Evolutionary conservation across 345 rosid genomes (phyloP).

Genomic region (Euphorbia lathyris): DNA sequence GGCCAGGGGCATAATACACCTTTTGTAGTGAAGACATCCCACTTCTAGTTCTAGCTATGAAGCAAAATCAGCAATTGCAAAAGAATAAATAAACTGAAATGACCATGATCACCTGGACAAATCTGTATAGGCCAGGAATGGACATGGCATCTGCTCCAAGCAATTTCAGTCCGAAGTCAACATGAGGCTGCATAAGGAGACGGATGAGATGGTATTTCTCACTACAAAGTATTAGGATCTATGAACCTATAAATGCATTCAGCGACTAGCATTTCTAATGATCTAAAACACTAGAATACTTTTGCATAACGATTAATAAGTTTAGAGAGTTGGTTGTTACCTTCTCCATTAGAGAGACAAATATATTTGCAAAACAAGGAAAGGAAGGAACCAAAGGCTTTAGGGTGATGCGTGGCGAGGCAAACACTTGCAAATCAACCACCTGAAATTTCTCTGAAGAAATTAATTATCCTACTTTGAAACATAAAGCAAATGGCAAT

Average conservation of each 20-base stretch:
- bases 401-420: constrained; percentile 77
- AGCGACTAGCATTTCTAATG: background rate
- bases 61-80: background rate
- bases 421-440: constrained; percentile 91
- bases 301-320: background rate
- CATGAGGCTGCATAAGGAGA: constrained; percentile 68
- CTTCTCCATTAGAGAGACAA: constrained; percentile 92
- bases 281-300: background rate
- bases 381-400: constrained; percentile 90
- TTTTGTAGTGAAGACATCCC: too few species aligned
- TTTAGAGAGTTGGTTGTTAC: constrained; percentile 28
- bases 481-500: background rate
- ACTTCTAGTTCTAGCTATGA: background rate
- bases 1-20: background rate
- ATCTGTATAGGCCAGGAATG: constrained; percentile 89
- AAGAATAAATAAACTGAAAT: background rate
- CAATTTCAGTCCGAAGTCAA: constrained; percentile 92
- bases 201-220: background rate
- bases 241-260: background rate
- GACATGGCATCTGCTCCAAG: constrained; percentile 96
- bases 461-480: background rate
- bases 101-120: constrained; percentile 70
- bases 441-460: constrained; percentile 45
- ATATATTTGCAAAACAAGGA: constrained; percentile 89
- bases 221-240: background rate